Evolutionary conservation across 2,329 filamentous ascomycete species (phyloP).

Genomic region (Botrytis squamosa): DNA sequence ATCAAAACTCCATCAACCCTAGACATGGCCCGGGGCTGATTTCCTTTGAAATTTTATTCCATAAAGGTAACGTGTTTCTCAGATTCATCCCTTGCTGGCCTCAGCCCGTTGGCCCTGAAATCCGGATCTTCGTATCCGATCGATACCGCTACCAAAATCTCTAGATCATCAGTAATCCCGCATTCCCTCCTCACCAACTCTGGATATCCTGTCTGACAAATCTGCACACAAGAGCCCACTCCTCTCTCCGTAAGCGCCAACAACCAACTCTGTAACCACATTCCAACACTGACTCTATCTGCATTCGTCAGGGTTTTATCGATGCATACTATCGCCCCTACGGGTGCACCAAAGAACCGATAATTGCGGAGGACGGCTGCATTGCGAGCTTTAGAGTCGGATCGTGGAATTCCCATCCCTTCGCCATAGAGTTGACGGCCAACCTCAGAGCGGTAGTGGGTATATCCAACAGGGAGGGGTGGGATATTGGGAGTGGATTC

Average conservation of each 20-base stretch:
- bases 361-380: constrained; percentile 13
- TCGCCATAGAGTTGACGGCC: constrained; percentile 15
- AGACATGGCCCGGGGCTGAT: not conserved
- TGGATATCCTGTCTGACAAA: constrained; percentile 14
- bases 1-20: not conserved
- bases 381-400: not conserved
- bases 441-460: constrained; percentile 13
- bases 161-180: constrained; percentile 5
- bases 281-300: constrained; percentile 12
- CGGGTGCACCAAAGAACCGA: constrained; percentile 1
- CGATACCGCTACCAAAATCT: constrained; percentile 17
- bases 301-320: not conserved
- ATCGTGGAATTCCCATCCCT: not conserved
- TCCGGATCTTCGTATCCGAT: constrained; percentile 15
- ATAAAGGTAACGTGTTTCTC: constrained; percentile 6
- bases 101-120: not conserved
- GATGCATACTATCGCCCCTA: constrained; percentile 13
- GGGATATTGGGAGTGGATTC: constrained; percentile 2
- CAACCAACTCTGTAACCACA: constrained; percentile 18
- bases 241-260: constrained; percentile 17
- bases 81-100: not conserved
- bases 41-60: not conserved
- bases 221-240: constrained; percentile 3
- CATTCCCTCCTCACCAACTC: constrained; percentile 1
- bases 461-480: not conserved